These are phyloP conservation scores for Botrytis elliptica DNA, from an alignment of 2,329 filamentous ascomycete species.

Conservation along the genomic window DNA sequence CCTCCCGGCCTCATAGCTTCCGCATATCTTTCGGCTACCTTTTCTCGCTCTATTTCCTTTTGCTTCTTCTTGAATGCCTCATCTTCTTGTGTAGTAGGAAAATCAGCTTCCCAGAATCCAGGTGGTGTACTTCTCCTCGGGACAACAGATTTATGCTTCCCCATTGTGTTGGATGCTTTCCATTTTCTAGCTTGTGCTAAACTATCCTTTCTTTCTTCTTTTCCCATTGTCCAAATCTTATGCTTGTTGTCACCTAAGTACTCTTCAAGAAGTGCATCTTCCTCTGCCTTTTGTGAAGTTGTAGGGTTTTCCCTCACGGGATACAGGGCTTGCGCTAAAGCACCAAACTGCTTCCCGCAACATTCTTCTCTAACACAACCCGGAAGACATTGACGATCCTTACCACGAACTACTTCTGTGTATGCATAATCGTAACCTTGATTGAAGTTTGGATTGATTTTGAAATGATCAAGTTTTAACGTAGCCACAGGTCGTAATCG, in stretches of 20 bases:
- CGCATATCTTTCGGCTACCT: constrained; percentile 70
- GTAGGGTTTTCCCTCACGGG: constrained; percentile 28
- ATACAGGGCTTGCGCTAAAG: constrained; percentile 32
- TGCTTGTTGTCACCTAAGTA: constrained; percentile 56
- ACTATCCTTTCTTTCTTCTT: constrained; percentile 61
- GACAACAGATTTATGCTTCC: constrained; percentile 75
- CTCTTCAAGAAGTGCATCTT: constrained; percentile 53
- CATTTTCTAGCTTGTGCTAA: constrained; percentile 75
- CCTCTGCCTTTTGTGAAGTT: constrained; percentile 41
- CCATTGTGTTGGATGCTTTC: constrained; percentile 70
- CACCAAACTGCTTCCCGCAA: constrained; percentile 45
- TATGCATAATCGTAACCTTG: constrained; percentile 60
- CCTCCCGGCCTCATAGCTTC: constrained; percentile 80
- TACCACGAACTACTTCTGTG: constrained; percentile 57
- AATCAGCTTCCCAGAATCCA: constrained; percentile 88
- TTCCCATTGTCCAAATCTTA: constrained; percentile 58
- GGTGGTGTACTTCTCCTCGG: constrained; percentile 72
- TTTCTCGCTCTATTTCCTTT: constrained; percentile 58
- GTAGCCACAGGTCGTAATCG: constrained; percentile 43
- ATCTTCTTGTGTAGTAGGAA: constrained; percentile 83
- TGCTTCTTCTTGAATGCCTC: constrained; percentile 64
- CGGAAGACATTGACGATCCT: constrained; percentile 57
- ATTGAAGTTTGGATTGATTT: constrained; percentile 60
- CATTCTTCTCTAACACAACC: constrained; percentile 60
- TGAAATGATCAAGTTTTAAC: constrained; percentile 57